phyloP scores from a whole-genome alignment of 2,329 filamentous ascomycete species.

The Cladosporium sphaerospermum region DNA sequence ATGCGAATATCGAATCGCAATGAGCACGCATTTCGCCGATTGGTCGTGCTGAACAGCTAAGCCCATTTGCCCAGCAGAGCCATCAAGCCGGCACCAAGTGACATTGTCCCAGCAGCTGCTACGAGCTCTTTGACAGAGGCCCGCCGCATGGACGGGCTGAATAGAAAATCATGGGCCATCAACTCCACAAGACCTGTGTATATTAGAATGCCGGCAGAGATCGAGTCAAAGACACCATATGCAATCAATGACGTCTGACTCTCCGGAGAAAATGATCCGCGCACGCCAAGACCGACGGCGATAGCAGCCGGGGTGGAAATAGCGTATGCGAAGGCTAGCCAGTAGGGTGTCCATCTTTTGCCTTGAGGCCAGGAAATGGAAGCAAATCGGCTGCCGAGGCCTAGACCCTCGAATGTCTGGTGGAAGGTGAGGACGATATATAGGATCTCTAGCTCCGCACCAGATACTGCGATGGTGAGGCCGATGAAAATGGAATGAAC shows the following conservation, averaged over 20 bases:
- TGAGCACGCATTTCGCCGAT: neutral
- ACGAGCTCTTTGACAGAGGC: constrained; percentile 63
- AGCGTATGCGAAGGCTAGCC: constrained; percentile 66
- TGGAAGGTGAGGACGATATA: constrained; percentile 74
- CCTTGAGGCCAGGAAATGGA: constrained; percentile 66
- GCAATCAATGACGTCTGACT: constrained; percentile 61
- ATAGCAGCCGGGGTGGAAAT: constrained; percentile 80
- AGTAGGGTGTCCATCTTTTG: constrained; percentile 68
- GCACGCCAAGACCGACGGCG: constrained; percentile 73
- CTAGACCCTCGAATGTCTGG: constrained; percentile 88
- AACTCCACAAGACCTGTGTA: constrained; percentile 55
- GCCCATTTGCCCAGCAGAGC: constrained; percentile 81
- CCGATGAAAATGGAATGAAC: constrained; percentile 93
- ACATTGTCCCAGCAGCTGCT: constrained; percentile 65
- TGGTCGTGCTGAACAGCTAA: constrained; percentile 61
- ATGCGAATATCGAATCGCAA: neutral
- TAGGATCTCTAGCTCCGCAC: constrained; percentile 54
- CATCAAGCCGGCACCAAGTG: constrained; percentile 70
- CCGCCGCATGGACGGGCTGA: constrained; percentile 75
- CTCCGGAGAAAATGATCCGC: constrained; percentile 52
- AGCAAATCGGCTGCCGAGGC: constrained; percentile 77
- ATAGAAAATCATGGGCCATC: constrained; percentile 96
- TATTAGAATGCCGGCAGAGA: constrained; percentile 73
- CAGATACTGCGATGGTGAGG: constrained; percentile 62
- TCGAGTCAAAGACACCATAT: constrained; percentile 83